Evolutionary conservation across 2,329 filamentous ascomycete genomes (phyloP), one percentile per base, ranked within the genome.

Genomic region (Chaetomiaceae sp.): DNA sequence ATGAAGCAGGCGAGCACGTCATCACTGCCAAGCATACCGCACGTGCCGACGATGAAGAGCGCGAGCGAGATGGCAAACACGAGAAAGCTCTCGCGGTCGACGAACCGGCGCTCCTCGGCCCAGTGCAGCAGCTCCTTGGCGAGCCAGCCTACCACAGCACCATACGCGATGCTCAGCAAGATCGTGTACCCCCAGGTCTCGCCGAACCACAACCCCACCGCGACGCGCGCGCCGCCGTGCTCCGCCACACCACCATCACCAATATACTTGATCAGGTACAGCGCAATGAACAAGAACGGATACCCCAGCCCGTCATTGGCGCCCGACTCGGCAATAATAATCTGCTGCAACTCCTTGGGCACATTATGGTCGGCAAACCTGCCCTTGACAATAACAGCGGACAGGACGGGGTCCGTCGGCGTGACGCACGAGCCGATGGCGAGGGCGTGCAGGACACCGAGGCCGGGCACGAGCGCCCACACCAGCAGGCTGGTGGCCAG

Each of bases 311-410:
- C 89, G 65, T 95, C 89, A 59, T 95, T 95, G 1, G 88, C 86
- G 2, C 89, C 90, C 0, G 86, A 89, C 67, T 96, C 89, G 19
- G 81, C 84, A 39, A 86, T 76, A 59, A 88, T 86, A 56, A 88
- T 87, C 53, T 84, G 81, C 68, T 95, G 88, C 39, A 96, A 69
- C 22, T 83, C 78, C 47, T 81, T 83, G 0, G 90, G 88, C 15
- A 95, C 83, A 61, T 95, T 93, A 58, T 89, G 84, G 59, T 95
- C 89, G 1, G 90, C 90, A 61, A 95, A 96, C 58, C 87, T 90
- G 26, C 89, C 89, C 69, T 95, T 95, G 37, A 95, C 88, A 47
- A 95, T 95, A 3, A 86, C 86, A 53, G 93, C 91, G 14, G 86
- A 91, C 30, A 95, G 66, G 1, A 95, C 81, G 0, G 90, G 90